Evolutionary conservation across 768 basidiomycete genomes (phyloP).

Genomic region (Ephemerocybe angulata): DNA sequence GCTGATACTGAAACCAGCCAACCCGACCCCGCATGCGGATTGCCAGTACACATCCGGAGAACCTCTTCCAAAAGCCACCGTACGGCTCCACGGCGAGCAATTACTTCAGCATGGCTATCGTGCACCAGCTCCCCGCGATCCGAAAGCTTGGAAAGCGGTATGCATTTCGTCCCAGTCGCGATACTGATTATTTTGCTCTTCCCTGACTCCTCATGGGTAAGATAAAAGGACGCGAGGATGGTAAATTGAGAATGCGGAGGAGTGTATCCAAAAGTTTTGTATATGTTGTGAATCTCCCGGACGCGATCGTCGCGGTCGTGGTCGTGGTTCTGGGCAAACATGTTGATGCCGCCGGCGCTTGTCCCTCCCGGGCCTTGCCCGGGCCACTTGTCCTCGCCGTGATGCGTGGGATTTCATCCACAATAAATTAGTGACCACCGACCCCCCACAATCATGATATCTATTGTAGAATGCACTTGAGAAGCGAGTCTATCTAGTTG

Average conservation of each 20-base stretch:
- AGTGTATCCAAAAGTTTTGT: conserved; percentile 42
- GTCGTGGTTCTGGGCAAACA: background rate
- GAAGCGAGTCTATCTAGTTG: too few species aligned
- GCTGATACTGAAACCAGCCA: conserved; percentile 3
- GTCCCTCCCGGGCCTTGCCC: too few species aligned
- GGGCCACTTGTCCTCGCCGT: too few species aligned
- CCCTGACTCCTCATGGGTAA: conserved; percentile 20
- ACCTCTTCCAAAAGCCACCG: conserved; percentile 82
- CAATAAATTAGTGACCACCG: too few species aligned
- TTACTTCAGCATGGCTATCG: conserved; percentile 88
- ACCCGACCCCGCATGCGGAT: conserved; percentile 35
- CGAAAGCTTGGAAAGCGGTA: conserved; percentile 62
- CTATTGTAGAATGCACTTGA: too few species aligned
- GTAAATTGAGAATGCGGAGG: conserved; percentile 61
- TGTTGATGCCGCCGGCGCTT: too few species aligned
- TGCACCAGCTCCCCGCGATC: conserved; percentile 74
- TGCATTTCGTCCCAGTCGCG: conserved; percentile 83
- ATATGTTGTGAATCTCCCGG: conserved; percentile 37
- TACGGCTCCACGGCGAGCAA: conserved; percentile 76
- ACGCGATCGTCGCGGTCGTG: conserved; percentile 5
- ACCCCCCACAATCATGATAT: too few species aligned
- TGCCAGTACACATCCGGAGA: conserved; percentile 26
- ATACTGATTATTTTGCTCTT: conserved; percentile 59
- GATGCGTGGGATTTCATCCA: too few species aligned
- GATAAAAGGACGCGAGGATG: conserved; percentile 56